Evolutionary conservation across 176 grass and related monocot genomes (phyloP).

Genomic region (Phragmites australis): DNA sequence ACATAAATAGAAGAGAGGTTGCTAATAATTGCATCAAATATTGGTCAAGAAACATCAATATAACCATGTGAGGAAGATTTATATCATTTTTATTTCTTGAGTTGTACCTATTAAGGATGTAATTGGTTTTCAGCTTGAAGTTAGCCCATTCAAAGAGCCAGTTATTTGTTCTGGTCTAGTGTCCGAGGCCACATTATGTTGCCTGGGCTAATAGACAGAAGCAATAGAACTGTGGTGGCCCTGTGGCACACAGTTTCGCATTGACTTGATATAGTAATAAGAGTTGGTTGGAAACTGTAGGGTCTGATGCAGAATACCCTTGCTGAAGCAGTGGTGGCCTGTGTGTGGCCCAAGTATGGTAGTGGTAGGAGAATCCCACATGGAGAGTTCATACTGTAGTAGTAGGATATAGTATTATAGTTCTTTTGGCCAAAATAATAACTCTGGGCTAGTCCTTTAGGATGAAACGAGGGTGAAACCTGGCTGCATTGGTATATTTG

Average conservation of each 20-base stretch:
- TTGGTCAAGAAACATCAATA: background rate
- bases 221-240: background rate
- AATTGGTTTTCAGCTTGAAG: background rate
- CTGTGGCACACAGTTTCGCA: background rate
- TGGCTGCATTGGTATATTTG: background rate
- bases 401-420: background rate
- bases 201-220: background rate
- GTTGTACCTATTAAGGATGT: background rate
- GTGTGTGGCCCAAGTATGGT: background rate
- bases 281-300: background rate
- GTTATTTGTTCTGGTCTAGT: background rate
- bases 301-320: background rate
- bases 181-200: background rate
- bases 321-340: background rate
- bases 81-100: background rate
- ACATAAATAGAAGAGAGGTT: background rate
- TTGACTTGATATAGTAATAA: background rate
- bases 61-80: background rate
- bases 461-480: background rate
- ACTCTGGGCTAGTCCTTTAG: background rate
- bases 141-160: background rate
- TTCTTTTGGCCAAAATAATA: background rate
- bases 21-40: background rate
- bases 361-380: background rate
- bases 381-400: background rate